Conservation (phyloP, 2,329 filamentous ascomycete genomes). For the Rutstroemia sp. region DNA sequence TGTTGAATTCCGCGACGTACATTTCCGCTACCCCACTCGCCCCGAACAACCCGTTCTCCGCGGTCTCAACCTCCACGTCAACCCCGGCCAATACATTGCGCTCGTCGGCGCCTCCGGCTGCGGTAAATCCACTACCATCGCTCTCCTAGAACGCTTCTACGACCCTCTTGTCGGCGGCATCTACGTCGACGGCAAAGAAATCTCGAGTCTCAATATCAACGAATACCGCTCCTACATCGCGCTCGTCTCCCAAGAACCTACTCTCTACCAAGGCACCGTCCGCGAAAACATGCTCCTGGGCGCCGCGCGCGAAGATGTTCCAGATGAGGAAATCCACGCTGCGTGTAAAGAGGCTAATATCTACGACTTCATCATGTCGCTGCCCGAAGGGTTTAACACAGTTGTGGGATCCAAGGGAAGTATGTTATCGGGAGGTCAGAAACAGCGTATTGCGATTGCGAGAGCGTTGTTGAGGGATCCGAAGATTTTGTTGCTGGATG, state of each 20-base stretch:
- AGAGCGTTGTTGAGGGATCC: conserved; percentile 86
- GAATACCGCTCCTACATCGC: conserved; percentile 79
- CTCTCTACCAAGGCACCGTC: conserved; percentile 87
- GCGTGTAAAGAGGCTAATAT: conserved; percentile 90
- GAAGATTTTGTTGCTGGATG: conserved; percentile 76
- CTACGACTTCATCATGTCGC: conserved; percentile 66
- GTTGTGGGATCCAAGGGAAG: conserved; percentile 81
- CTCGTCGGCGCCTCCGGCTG: conserved; percentile 92
- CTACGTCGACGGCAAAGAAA: conserved; percentile 75
- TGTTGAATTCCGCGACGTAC: conserved; percentile 85
- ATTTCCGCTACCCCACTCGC: conserved; percentile 89
- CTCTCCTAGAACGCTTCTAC: conserved; percentile 89
- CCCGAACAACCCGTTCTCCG: conserved; percentile 88
- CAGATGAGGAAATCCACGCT: conserved; percentile 65
- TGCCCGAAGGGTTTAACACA: conserved; percentile 60
- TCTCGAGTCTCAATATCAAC: conserved; percentile 73
- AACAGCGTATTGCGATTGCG: conserved; percentile 87
- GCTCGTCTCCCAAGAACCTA: conserved; percentile 90
- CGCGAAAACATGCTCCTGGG: conserved; percentile 85
- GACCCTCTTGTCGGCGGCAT: conserved; percentile 76
- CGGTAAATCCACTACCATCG: conserved; percentile 90
- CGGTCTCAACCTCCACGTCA: conserved; percentile 67
- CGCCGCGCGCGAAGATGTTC: conserved; percentile 55
- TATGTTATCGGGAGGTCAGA: conserved; percentile 84
- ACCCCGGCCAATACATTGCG: conserved; percentile 76